phyloP scores from a whole-genome alignment of 306 rosid genomes.

The Fragaria ananassa region DNA sequence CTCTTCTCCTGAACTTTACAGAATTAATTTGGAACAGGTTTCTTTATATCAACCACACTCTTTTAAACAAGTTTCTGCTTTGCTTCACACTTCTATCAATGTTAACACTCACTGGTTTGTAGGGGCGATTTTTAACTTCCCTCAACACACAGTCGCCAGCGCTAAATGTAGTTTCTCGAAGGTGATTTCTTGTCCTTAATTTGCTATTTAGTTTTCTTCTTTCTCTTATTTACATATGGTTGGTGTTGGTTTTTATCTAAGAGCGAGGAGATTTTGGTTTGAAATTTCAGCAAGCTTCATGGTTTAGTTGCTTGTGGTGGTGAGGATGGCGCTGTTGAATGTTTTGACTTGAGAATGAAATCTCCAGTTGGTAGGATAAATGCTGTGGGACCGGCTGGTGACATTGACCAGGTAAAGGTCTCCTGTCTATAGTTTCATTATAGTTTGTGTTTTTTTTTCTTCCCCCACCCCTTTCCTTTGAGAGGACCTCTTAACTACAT shows the following conservation, averaged over 20 bases:
- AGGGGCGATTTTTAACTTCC: conserved; percentile 89
- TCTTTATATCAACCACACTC: conserved; percentile 16
- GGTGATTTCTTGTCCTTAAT: conserved; percentile 44
- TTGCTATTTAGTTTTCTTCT: conserved; percentile 22
- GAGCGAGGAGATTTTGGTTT: conserved; percentile 16
- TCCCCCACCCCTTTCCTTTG: not conserved
- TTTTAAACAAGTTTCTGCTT: conserved; percentile 2
- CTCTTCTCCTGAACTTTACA: conserved; percentile 82
- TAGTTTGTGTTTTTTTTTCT: not conserved
- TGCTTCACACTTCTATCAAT: conserved; percentile 1
- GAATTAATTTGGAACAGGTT: conserved; percentile 93
- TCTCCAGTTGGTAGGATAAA: conserved; percentile 89
- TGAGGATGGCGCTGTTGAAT: conserved; percentile 91
- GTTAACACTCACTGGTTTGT: conserved; percentile 17
- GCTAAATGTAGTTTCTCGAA: conserved; percentile 81
- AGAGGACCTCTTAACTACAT: not conserved
- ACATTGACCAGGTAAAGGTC: conserved; percentile 56
- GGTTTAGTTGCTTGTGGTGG: conserved; percentile 97
- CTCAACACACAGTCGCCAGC: conserved; percentile 80
- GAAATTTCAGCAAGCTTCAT: conserved; percentile 70
- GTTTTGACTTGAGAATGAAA: conserved; percentile 78
- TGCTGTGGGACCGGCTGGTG: conserved; percentile 76
- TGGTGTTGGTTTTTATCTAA: conserved; percentile 23
- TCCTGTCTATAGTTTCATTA: conserved; percentile 11
- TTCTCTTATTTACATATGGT: conserved; percentile 16